phyloP scores from a whole-genome alignment of 2,329 filamentous ascomycete genomes.

The Botryotinia narcissicola region DNA sequence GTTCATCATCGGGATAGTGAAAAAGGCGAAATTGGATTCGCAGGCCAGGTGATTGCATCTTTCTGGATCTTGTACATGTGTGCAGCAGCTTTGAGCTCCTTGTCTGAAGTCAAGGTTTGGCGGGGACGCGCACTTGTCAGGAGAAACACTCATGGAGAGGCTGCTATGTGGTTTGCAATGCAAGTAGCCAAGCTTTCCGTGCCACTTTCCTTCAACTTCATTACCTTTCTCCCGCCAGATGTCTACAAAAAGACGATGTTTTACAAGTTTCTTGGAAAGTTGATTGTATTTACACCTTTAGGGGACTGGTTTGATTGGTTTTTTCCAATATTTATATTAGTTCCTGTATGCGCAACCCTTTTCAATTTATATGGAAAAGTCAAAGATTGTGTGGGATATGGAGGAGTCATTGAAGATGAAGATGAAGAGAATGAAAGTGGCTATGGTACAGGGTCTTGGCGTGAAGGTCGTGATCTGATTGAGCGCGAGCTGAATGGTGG shows the following conservation, averaged over 20 bases:
- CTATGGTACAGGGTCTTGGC: constrained; percentile 81
- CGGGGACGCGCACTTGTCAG: constrained; percentile 86
- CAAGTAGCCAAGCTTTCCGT: constrained; percentile 92
- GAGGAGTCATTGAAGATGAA: constrained; percentile 72
- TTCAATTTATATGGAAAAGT: constrained; percentile 88
- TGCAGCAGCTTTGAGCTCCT: constrained; percentile 77
- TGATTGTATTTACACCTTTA: constrained; percentile 79
- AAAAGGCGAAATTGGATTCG: constrained; percentile 76
- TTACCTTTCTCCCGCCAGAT: constrained; percentile 75
- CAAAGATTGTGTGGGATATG: constrained; percentile 72
- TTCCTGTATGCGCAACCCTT: constrained; percentile 80
- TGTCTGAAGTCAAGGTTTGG: constrained; percentile 97
- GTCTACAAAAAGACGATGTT: constrained; percentile 80
- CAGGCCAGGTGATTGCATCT: constrained; percentile 79
- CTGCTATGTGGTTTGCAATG: constrained; percentile 91
- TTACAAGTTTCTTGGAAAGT: constrained; percentile 78
- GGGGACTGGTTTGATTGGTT: constrained; percentile 82
- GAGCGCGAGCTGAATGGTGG: constrained; percentile 78
- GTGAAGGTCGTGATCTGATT: constrained; percentile 87
- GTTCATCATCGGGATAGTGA: constrained; percentile 61
- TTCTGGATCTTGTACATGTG: constrained; percentile 97
- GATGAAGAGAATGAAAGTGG: constrained; percentile 61
- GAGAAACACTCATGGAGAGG: constrained; percentile 88
- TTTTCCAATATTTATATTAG: constrained; percentile 82
- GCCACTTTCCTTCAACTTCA: constrained; percentile 92